Base-by-base conservation (phyloP, 768 basidiomycete species). In the Rickenella mellea region DNA sequence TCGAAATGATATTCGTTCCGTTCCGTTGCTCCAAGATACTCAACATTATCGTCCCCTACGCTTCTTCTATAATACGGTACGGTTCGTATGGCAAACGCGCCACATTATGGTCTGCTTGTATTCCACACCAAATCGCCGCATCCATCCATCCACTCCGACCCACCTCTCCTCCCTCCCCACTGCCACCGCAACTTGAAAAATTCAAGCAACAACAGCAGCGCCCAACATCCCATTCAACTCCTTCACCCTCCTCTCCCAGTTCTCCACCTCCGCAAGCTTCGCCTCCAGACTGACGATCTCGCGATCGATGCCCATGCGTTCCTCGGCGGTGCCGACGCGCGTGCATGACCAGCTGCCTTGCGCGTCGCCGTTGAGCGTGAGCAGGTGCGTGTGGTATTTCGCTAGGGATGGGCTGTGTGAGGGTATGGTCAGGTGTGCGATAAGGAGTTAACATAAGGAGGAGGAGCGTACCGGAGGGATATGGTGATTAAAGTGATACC, bases 401-500 rank as follows among this genome's bases (percentile, higher is more conserved):
- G 78, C 76, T 45, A 97, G 64, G 0, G 86, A 81, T 0, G 91
- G 92, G 10, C 93, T 82, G 19, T 17, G 33, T 15, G 19, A 22
- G 37, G 26, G 17, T 26, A 22, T 32, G 3, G 27, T 30, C 6
- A 28, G 37, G 37, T 4, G 11, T 40, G 20, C 9, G 3, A 28
- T 4, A n/a, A 14, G 17, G n/a, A 17, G 20, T 40, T 31, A 27
- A 14, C 22, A 44, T 22, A 37, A 19, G 15, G 36, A 30, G 3
- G 40, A 20, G 30, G 30, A 9, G 58, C 73, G 1, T 50, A 85
- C 84, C 84, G 80, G 40, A 90, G 67, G 12, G 92, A 92, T 39
- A 97, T 89, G 3, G 92, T 97, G 44, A 98, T 83, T 36, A 98
- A 71, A 0, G 93, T 93, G 55, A 96, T 91, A 1, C 83, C 90